A percentile compares a stretch with the other conserved stretches of the same genome.
These are phyloP conservation scores for Pythium biforme DNA, from an alignment of 352 stramenopile genomes.

Conservation along the genomic window DNA sequence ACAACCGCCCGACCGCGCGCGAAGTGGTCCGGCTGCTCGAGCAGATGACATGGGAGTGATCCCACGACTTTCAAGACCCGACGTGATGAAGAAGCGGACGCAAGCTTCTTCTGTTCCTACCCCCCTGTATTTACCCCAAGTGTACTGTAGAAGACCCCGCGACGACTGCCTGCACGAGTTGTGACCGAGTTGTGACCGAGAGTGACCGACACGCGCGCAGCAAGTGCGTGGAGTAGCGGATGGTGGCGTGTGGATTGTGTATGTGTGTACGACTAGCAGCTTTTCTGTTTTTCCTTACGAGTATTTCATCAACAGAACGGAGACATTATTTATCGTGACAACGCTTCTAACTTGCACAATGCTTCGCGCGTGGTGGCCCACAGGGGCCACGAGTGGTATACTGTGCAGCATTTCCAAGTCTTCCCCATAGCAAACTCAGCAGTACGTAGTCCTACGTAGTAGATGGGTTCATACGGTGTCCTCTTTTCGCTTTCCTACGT, in stretches of 20 bases:
- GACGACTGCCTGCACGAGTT: too few species aligned
- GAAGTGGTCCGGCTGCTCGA: slow-evolving; percentile 24
- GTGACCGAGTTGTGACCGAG: too few species aligned
- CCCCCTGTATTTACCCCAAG: not conserved
- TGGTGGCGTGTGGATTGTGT: not conserved
- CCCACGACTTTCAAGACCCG: not conserved
- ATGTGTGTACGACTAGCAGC: slow-evolving; percentile 12
- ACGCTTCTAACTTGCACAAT: too few species aligned
- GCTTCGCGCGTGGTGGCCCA: too few species aligned
- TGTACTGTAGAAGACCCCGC: slow-evolving; percentile 1
- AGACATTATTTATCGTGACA: not conserved
- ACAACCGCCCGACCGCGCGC: slow-evolving; percentile 9
- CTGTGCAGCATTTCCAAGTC: too few species aligned
- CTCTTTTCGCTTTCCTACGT: slow-evolving; percentile 5
- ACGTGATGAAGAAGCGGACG: not conserved
- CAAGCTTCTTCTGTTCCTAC: too few species aligned
- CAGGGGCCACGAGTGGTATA: not conserved
- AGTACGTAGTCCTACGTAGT: too few species aligned
- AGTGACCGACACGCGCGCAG: not conserved
- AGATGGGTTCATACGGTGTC: slow-evolving; percentile 10
- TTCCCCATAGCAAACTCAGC: too few species aligned
- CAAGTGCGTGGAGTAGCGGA: too few species aligned
- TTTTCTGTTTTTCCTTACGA: slow-evolving; percentile 10
- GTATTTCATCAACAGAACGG: not conserved
- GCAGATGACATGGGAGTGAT: slow-evolving; percentile 19